Percentiles rank a stretch among this genome's conserved stretches.
Evolutionary conservation across 148 eudicot species (phyloP).

Genomic region (Chenopodium berlandieri): DNA sequence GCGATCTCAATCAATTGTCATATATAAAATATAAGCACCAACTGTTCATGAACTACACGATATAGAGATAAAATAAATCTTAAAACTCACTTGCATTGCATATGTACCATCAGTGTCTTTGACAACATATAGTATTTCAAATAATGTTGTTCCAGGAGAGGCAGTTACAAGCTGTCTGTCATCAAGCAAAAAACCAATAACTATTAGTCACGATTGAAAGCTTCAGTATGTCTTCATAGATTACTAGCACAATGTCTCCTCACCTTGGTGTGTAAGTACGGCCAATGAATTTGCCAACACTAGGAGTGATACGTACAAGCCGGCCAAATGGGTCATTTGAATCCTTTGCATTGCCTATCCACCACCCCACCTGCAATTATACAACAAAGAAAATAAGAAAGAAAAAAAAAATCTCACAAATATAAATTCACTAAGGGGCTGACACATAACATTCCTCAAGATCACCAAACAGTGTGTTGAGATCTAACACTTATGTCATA

Average conservation of each 20-base stretch:
- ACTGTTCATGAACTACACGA: too few species aligned
- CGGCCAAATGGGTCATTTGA: slow-evolving; percentile 91
- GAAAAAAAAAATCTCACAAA: background rate
- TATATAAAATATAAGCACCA: background rate
- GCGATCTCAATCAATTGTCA: background rate
- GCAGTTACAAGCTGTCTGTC: slow-evolving; percentile 83
- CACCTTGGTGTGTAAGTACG: slow-evolving; percentile 88
- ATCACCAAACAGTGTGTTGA: background rate
- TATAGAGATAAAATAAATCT: background rate
- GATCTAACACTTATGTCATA: background rate
- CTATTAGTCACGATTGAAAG: background rate
- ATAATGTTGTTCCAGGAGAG: slow-evolving; percentile 85
- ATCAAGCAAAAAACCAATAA: background rate
- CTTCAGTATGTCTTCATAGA: slow-evolving; percentile 5
- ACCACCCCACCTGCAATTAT: slow-evolving; percentile 84
- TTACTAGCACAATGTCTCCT: background rate
- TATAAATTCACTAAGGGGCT: background rate
- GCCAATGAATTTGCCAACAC: slow-evolving; percentile 89
- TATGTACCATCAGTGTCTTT: slow-evolving; percentile 62
- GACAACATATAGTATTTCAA: slow-evolving; percentile 89
- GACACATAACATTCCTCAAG: slow-evolving; percentile 13
- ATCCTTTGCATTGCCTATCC: slow-evolving; percentile 91
- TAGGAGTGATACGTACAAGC: slow-evolving; percentile 75
- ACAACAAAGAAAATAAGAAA: background rate
- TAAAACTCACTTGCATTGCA: slow-evolving; percentile 66